Evolutionary conservation across 257 asterid genomes (phyloP).

Genomic region (Plantago major): DNA sequence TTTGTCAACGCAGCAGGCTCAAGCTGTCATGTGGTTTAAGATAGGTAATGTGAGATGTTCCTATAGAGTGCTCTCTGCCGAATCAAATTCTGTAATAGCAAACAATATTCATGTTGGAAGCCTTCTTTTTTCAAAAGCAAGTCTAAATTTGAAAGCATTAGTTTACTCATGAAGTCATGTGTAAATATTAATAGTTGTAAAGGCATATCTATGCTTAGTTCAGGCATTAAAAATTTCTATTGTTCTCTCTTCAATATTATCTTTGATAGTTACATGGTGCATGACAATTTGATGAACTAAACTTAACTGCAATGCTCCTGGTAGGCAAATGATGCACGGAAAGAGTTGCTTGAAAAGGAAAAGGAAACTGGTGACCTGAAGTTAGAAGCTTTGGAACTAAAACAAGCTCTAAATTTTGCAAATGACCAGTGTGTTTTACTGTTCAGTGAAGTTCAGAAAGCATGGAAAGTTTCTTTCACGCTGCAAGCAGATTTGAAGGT

Average conservation of each 20-base stretch:
- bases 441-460: conserved; percentile 96
- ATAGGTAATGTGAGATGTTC: too few species aligned
- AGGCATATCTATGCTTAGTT: conserved; percentile 15
- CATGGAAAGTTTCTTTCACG: conserved; percentile 90
- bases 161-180: conserved; percentile 7
- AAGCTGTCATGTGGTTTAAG: too few species aligned
- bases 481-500: conserved; percentile 97
- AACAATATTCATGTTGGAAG: too few species aligned
- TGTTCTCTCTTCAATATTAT: conserved; percentile 9
- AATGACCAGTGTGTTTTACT: conserved; percentile 90
- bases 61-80: too few species aligned
- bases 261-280: conserved; percentile 20
- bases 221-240: conserved; percentile 8
- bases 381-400: conserved; percentile 53
- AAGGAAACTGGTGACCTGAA: conserved; percentile 67
- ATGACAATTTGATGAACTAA: conserved; percentile 14
- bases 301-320: conserved; percentile 25
- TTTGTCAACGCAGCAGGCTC: too few species aligned
- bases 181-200: neutral
- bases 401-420: conserved; percentile 69
- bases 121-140: neutral
- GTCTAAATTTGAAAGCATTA: neutral
- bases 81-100: too few species aligned
- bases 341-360: conserved; percentile 85
- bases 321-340: conserved; percentile 95